Percentiles rank a stretch among this genome's conserved stretches.
Evolutionary conservation across 805 yeast genomes (phyloP).

Genomic region (Schwanniomyces pseudopolymorphus): DNA sequence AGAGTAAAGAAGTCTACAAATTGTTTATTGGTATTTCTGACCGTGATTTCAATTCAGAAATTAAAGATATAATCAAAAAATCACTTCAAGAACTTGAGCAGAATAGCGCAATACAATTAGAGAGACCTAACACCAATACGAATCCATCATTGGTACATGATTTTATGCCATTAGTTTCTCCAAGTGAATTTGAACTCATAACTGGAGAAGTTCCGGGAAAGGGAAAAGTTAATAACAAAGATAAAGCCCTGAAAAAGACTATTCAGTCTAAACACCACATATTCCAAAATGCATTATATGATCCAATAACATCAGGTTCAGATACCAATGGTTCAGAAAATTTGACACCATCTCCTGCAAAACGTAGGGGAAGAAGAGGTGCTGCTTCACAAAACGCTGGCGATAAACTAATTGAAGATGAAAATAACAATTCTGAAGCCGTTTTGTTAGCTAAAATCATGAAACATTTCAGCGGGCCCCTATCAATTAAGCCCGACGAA

Average conservation of each 20-base stretch:
- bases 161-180: slow-evolving; percentile 40
- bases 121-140: neutral
- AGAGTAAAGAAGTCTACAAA: slow-evolving; percentile 23
- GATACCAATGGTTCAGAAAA: slow-evolving; percentile 32
- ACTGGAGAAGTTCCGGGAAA: slow-evolving; percentile 39
- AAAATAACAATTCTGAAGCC: slow-evolving; percentile 32
- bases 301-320: slow-evolving; percentile 37
- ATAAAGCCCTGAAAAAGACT: slow-evolving; percentile 8
- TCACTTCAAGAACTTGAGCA: slow-evolving; percentile 7
- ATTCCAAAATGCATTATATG: slow-evolving; percentile 41
- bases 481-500: slow-evolving; percentile 32
- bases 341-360: slow-evolving; percentile 18
- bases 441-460: slow-evolving; percentile 40
- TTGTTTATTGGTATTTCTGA: slow-evolving; percentile 25
- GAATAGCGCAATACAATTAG: neutral
- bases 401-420: slow-evolving; percentile 8
- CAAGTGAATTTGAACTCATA: slow-evolving; percentile 37
- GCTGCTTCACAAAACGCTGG: slow-evolving; percentile 13
- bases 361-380: slow-evolving; percentile 41
- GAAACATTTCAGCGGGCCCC: slow-evolving; percentile 44
- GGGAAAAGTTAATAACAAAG: slow-evolving; percentile 13
- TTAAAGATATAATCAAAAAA: slow-evolving; percentile 26
- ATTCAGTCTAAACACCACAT: slow-evolving; percentile 36
- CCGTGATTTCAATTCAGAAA: slow-evolving; percentile 27
- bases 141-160: slow-evolving; percentile 27